These are phyloP conservation scores for Ophiostoma populinum DNA, from an alignment of 2,329 filamentous ascomycete species.

Conservation along the genomic window DNA sequence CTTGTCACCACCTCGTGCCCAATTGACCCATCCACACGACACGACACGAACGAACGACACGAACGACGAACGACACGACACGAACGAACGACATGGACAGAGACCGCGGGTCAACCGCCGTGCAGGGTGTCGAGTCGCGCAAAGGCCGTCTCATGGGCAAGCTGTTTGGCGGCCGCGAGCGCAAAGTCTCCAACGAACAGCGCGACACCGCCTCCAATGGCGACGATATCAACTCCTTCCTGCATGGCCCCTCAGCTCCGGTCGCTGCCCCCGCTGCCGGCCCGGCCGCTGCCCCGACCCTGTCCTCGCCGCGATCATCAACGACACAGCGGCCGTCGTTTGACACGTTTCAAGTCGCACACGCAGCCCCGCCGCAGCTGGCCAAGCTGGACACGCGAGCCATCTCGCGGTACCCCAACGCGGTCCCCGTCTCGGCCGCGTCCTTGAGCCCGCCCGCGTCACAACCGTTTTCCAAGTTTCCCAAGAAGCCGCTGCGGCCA, in stretches of 20 bases:
- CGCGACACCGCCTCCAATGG: conserved; percentile 15
- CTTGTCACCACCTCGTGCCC: background rate
- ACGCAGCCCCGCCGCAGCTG: conserved; percentile 30
- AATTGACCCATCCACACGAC: background rate
- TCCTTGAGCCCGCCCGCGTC: conserved; percentile 28
- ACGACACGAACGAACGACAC: background rate
- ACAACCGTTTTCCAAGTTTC: background rate
- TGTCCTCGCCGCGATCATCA: conserved; percentile 4
- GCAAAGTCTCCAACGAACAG: conserved; percentile 21
- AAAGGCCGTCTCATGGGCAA: conserved; percentile 45
- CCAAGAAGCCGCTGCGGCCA: conserved; percentile 1
- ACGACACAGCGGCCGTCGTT: conserved; percentile 21
- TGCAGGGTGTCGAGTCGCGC: conserved; percentile 14
- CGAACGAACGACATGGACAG: background rate
- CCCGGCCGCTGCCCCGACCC: background rate
- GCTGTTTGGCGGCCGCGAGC: conserved; percentile 31
- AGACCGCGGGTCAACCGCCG: background rate
- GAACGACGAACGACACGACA: background rate
- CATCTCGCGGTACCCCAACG: conserved; percentile 38
- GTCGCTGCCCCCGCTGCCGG: background rate
- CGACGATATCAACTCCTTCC: conserved; percentile 36
- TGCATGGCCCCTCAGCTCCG: conserved; percentile 28
- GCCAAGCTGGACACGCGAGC: conserved; percentile 36
- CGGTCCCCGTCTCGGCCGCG: conserved; percentile 26
- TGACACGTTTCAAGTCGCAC: conserved; percentile 36